Conservation (phyloP, 1,284 basidiomycete genomes). For the Earliella scabrosa region DNA sequence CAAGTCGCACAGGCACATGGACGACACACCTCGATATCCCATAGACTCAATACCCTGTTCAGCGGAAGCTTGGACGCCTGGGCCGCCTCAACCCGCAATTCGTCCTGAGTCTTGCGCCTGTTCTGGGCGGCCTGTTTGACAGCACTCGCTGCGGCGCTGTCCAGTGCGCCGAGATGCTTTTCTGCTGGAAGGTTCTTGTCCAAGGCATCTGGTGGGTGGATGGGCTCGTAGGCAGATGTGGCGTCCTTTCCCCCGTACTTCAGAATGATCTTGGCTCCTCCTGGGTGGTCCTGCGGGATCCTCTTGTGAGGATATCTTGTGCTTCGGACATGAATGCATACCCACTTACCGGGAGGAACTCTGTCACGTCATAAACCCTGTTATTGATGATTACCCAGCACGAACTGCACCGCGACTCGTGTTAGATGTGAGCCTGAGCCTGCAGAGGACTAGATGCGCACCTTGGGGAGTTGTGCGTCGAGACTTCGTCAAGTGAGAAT, state of each 20-base stretch:
- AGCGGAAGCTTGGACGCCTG: slow-evolving; percentile 66
- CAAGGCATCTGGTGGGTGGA: slow-evolving; percentile 75
- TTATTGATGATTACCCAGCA: slow-evolving; percentile 89
- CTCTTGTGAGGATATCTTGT: neutral
- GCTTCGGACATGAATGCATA: neutral
- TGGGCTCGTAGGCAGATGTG: slow-evolving; percentile 72
- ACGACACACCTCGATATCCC: slow-evolving; percentile 73
- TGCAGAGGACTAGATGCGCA: slow-evolving; percentile 30
- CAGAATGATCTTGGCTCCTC: slow-evolving; percentile 78
- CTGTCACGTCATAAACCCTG: slow-evolving; percentile 84
- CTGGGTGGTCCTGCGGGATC: slow-evolving; percentile 74
- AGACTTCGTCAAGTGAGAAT: slow-evolving; percentile 46
- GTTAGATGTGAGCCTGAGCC: neutral
- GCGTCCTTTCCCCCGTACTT: slow-evolving; percentile 83
- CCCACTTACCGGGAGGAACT: slow-evolving; percentile 69
- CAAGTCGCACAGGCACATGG: neutral
- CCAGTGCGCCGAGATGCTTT: slow-evolving; percentile 76
- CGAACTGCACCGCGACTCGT: slow-evolving; percentile 48
- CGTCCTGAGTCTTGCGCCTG: slow-evolving; percentile 67
- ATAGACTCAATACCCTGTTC: slow-evolving; percentile 69
- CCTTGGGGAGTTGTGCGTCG: slow-evolving; percentile 57
- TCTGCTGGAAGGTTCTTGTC: slow-evolving; percentile 66
- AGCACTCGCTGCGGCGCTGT: slow-evolving; percentile 51
- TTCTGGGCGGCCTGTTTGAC: slow-evolving; percentile 45
- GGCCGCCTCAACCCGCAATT: slow-evolving; percentile 67